A percentile compares a stretch with the other conserved stretches of the same genome.
Conservation (phyloP, 1,139 yeast genomes). For the Candida sanyaensis region DNA sequence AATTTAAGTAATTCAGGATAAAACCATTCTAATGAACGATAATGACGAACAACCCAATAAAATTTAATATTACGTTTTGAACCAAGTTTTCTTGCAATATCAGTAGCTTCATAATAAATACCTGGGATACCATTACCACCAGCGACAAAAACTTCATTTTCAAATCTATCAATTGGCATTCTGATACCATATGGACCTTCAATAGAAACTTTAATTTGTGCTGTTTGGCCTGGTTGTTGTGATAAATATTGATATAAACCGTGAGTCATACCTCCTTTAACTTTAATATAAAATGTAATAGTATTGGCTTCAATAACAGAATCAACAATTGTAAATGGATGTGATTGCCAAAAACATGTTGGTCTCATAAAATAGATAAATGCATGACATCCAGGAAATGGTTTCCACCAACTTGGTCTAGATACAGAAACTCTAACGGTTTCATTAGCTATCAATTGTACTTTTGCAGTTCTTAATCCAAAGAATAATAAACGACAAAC, state of each 20-base stretch:
- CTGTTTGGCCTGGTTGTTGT: constrained; percentile 46
- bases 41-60: constrained; percentile 40
- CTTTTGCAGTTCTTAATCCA: constrained; percentile 52
- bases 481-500: constrained; percentile 45
- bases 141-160: constrained; percentile 53
- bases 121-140: constrained; percentile 81
- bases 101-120: constrained; percentile 33
- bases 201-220: constrained; percentile 32
- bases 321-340: constrained; percentile 55
- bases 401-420: constrained; percentile 39
- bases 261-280: constrained; percentile 46
- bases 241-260: constrained; percentile 45
- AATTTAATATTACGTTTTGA: constrained; percentile 22
- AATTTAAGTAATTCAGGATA: constrained; percentile 39
- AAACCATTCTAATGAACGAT: constrained; percentile 53
- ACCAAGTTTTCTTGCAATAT: constrained; percentile 20
- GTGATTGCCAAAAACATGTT: constrained; percentile 56
- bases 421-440: constrained; percentile 40
- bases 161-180: constrained; percentile 46
- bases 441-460: constrained; percentile 49
- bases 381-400: constrained; percentile 43
- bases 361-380: constrained; percentile 41
- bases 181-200: constrained; percentile 46
- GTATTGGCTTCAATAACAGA: constrained; percentile 28
- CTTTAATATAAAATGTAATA: constrained; percentile 39